A percentile compares a stretch with the other conserved stretches of the same genome.
Evolutionary conservation across 768 basidiomycete genomes (phyloP).

Genomic region (Boletus huronensis): DNA sequence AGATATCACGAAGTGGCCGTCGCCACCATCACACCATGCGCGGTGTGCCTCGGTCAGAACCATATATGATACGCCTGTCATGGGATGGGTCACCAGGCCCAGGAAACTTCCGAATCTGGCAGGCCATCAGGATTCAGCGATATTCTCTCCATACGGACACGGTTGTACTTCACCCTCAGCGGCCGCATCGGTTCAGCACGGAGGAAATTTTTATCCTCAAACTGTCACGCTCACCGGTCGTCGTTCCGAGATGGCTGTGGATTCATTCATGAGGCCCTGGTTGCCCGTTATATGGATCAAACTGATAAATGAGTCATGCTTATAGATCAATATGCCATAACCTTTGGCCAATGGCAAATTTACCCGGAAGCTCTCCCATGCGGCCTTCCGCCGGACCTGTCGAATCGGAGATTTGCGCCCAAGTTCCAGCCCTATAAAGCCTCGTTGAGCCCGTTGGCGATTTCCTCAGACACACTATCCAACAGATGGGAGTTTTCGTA

Average conservation of each 20-base stretch:
- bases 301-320: conserved; percentile 5
- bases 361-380: conserved; percentile 5
- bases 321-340: conserved; percentile 8
- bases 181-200: too few species aligned
- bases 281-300: neutral
- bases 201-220: neutral
- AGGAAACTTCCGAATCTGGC: neutral
- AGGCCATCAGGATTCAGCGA: neutral
- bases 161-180: neutral
- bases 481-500: conserved; percentile 34
- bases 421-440: conserved; percentile 21
- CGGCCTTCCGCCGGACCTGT: conserved; percentile 19
- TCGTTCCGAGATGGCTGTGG: neutral
- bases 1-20: neutral
- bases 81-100: neutral
- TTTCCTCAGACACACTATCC: conserved; percentile 25
- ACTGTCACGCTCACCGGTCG: neutral
- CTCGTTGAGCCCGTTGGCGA: neutral
- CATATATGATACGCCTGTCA: neutral
- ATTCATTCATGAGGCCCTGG: neutral
- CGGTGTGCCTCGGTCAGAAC: neutral
- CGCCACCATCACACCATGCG: neutral
- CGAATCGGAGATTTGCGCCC: conserved; percentile 25
- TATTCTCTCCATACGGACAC: neutral
- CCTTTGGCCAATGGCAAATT: conserved; percentile 24